Percentiles rank a stretch among this genome's conserved stretches.
phyloP scores from a whole-genome alignment of 352 stramenopile genomes.

The Phytophthora foliorum region DNA sequence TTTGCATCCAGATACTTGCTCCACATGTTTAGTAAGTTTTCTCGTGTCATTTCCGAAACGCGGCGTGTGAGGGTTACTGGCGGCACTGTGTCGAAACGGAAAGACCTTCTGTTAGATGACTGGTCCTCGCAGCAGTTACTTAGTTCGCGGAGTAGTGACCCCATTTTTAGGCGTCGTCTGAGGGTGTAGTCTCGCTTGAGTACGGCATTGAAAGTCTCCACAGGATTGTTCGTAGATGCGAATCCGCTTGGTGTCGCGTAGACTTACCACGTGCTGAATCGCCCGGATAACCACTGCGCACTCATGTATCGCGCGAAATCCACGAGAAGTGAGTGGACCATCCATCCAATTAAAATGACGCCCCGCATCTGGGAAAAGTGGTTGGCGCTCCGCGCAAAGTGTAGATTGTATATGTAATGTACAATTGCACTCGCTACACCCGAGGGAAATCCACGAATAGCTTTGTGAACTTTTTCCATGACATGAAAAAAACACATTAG shows the following conservation, averaged over 20 bases:
- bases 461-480: conserved; percentile 20
- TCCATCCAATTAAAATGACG: background rate
- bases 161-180: conserved; percentile 13
- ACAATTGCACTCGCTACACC: background rate
- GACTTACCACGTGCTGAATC: conserved; percentile 24
- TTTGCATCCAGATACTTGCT: too few relatives aligned
- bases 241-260: conserved; percentile 16
- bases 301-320: conserved; percentile 21
- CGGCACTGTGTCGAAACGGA: background rate
- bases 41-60: background rate
- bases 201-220: conserved; percentile 30
- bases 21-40: background rate
- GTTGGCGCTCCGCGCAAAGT: conserved; percentile 16
- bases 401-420: conserved; percentile 28
- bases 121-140: background rate
- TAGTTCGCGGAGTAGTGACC: conserved; percentile 2
- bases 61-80: background rate
- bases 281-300: conserved; percentile 12
- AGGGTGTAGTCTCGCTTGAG: conserved; percentile 31
- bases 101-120: background rate
- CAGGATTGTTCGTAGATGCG: conserved; percentile 31
- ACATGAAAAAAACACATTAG: conserved; percentile 33
- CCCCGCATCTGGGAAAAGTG: conserved; percentile 6
- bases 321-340: background rate
- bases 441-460: conserved; percentile 3